Base-by-base conservation (phyloP, 805 yeast species). In the Starmera pachycereana region DNA sequence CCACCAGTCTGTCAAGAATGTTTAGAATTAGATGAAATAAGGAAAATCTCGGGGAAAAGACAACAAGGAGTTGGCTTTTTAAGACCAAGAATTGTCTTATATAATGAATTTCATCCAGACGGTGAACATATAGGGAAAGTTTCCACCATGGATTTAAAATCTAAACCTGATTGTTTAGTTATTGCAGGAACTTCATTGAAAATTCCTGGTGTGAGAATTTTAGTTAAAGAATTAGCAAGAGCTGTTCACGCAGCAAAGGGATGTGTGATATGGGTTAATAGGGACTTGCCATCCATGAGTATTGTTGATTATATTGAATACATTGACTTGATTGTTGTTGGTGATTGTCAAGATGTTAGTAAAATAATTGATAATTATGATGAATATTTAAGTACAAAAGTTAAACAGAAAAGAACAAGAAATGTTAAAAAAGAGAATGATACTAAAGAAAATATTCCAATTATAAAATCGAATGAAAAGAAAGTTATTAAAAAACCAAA, bases 131-230 rank as follows among this genome's bases (percentile, higher is more conserved):
- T 88, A 37, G 95, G 95, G 1, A 74, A 76, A 39, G 74, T 83
- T 4, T 72, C 87, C 6, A 81, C 81, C 13, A 48, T 68, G 3
- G 96, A 88, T 57, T 58, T 84, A 34, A 69, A 66, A 43, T 60
- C 68, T 10, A 71, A 70, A 32, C 88, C 94, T 13, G 96, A 88
- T 55, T 80, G 90, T 50, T 60, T 87, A 36, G 61, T 88, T 7
- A 79, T 88, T 38, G 84, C 82, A 8, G 96, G 96, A 4, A 88
- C 96, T 0, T 79, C 94, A 3, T 65, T 88, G 42, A 79, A 83
- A 53, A 88, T 88, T 25, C 87, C 87, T 0, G 86, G 86, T 2
- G 87, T 80, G 9, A 61, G 74, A 48, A 62, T 79, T 42, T 54
- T 80, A 35, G 81, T 77, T 8, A 72, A 69, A 46, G 83, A 79